Evolutionary conservation across 2,329 filamentous ascomycete species (phyloP), one percentile per base, ranked within the genome.

Genomic region (Graphiopsis chlorocephala): DNA sequence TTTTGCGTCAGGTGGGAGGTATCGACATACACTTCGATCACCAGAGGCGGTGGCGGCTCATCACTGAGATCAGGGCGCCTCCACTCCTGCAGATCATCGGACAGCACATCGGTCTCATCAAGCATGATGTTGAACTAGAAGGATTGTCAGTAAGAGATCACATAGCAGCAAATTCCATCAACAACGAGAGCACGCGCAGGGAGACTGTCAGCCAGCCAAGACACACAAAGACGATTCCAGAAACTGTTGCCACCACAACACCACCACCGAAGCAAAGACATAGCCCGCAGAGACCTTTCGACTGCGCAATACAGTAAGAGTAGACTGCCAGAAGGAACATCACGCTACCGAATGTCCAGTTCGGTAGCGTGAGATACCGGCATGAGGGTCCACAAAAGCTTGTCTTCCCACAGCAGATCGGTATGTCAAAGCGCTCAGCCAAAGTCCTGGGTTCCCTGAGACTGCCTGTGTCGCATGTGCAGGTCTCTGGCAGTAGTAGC

Each of bases 61-160:
- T 91, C 87, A 68, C 90, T 85, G 66, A 90, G 87, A 75, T 94
- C 90, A 74, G 90, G 91, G 53, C 82, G 85, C 77, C 89, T 94
- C 93, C 93, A 99, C 65, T 87, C 83, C 71, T 85, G 85, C 68
- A 98, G 85, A 69, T 95, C 90, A 69, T 96, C 90, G 72, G 86
- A 84, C 74, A 97, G 93, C 66, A 91, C 88, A 74, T 97, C 92
- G 68, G 94, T 94, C 72, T 99, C 95, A 72, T 96, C 91, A 52
- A 97, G 89, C 70, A 97, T 90, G 71, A 97, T 88, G 81, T 97
- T 96, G 79, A 97, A 99, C 95, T 98, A 73, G 29, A 31, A 11
- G 20, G 45, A 35, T 38, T n/a, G 42, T 68, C 20, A 67, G 64
- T 25, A 38, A 53, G 45, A 26, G 3, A 28, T n/a, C 33, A 42